Evolutionary conservation across 2,329 filamentous ascomycete species (phyloP).

Genomic region (Diaporthe sp.): DNA sequence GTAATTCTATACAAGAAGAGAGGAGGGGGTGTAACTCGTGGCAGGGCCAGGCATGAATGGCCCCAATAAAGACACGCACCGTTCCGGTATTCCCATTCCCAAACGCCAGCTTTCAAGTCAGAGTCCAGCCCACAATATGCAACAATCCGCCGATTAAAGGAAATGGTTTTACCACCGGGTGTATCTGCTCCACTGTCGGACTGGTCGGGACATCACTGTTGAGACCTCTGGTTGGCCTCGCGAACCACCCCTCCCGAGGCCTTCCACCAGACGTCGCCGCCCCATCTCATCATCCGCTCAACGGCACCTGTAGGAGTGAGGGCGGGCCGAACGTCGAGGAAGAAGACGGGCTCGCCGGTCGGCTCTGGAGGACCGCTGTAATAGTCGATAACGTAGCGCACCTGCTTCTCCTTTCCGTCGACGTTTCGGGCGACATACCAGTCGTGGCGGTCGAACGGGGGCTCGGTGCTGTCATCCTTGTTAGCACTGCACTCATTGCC

Average conservation of each 20-base stretch:
- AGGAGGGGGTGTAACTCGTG: conserved; percentile 31
- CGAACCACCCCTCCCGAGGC: conserved; percentile 81
- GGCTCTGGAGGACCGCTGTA: conserved; percentile 87
- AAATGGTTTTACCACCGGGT: not conserved
- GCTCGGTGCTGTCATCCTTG: conserved; percentile 71
- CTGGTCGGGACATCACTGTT: conserved; percentile 30
- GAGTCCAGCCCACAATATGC: conserved; percentile 12
- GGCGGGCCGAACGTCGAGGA: conserved; percentile 92
- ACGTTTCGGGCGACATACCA: conserved; percentile 89
- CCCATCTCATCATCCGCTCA: conserved; percentile 89
- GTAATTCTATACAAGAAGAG: conserved; percentile 33
- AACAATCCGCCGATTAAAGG: not conserved
- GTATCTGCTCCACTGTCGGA: not conserved
- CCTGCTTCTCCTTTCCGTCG: conserved; percentile 78
- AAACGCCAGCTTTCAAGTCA: conserved; percentile 37
- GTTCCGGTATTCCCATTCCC: conserved; percentile 26
- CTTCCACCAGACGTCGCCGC: conserved; percentile 94
- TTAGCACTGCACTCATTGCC: conserved; percentile 2
- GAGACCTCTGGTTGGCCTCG: conserved; percentile 51
- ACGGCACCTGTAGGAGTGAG: conserved; percentile 83
- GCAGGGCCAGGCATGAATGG: conserved; percentile 2
- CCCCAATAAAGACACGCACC: conserved; percentile 33
- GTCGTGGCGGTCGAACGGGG: conserved; percentile 96
- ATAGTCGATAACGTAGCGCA: conserved; percentile 97
- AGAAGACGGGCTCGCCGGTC: conserved; percentile 94